phyloP scores from a whole-genome alignment of 345 rosid genomes.

The Euphorbia pulcherrima region DNA sequence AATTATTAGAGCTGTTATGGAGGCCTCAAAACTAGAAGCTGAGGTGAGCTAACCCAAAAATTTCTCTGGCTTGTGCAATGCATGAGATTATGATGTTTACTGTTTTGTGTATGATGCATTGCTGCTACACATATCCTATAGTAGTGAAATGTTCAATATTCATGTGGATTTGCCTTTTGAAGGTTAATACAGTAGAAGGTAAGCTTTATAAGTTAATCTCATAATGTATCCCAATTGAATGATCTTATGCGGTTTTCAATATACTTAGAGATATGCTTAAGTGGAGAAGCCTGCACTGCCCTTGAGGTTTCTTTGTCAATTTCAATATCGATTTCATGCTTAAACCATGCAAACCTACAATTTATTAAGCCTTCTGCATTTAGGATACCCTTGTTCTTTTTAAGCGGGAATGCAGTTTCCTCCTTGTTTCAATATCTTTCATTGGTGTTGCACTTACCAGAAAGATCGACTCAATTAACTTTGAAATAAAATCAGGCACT shows the following conservation, averaged over 20 bases:
- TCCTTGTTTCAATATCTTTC: not conserved
- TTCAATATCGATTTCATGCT: not conserved
- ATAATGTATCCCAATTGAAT: conserved; percentile 38
- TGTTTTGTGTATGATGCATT: no score
- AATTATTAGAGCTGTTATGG: conserved; percentile 95
- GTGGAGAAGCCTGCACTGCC: not conserved
- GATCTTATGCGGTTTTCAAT: conserved; percentile 48
- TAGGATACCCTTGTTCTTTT: not conserved
- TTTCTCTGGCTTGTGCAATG: no score
- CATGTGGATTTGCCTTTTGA: conserved; percentile 1
- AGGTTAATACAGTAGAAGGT: not conserved
- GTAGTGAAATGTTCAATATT: not conserved
- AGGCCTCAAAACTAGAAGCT: conserved; percentile 83
- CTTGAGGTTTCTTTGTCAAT: not conserved
- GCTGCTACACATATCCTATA: not conserved
- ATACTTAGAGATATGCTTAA: conserved; percentile 49
- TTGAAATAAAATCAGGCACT: conserved; percentile 51
- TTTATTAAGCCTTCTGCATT: not conserved
- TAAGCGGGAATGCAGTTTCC: not conserved
- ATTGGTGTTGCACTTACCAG: not conserved
- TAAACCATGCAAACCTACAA: not conserved
- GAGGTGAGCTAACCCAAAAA: conserved; percentile 37
- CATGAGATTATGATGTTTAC: not conserved
- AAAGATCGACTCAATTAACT: conserved; percentile 17
- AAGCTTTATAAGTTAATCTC: not conserved